A percentile compares a stretch with the other conserved stretches of the same genome.
phyloP scores from a whole-genome alignment of 768 basidiomycete genomes.

The Psilocybe cubensis region DNA sequence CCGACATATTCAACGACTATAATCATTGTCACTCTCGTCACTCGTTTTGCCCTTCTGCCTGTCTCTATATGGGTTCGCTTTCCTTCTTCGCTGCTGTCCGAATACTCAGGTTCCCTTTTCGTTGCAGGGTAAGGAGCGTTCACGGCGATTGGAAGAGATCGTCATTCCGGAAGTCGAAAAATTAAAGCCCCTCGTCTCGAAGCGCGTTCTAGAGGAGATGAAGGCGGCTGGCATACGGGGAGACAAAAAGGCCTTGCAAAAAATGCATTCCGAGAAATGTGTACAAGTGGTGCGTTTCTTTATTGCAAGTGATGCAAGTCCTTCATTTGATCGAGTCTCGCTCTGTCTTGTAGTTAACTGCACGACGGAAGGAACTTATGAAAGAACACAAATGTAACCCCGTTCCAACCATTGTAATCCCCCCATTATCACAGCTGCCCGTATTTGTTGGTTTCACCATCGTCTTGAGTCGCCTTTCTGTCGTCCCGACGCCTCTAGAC shows the following conservation, averaged over 20 bases:
- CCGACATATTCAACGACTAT: conserved; percentile 80
- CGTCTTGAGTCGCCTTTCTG: conserved; percentile 56
- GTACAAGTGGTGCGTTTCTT: conserved; percentile 47
- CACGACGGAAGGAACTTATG: conserved; percentile 62
- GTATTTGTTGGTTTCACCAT: conserved; percentile 71
- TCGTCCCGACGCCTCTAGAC: conserved; percentile 69
- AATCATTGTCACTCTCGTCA: conserved; percentile 64
- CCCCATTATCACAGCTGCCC: conserved; percentile 70
- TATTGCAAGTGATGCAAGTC: background rate
- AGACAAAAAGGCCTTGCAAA: conserved; percentile 53
- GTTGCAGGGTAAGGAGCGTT: conserved; percentile 60
- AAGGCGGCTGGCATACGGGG: conserved; percentile 55
- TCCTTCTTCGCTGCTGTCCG: background rate
- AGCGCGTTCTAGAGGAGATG: conserved; percentile 55
- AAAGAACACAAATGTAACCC: conserved; percentile 61
- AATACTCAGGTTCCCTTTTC: conserved; percentile 17
- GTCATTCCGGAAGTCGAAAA: conserved; percentile 60
- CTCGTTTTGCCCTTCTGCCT: conserved; percentile 68
- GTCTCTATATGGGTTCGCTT: conserved; percentile 75
- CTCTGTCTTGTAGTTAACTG: conserved; percentile 44
- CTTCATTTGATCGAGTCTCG: background rate
- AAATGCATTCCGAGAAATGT: conserved; percentile 50
- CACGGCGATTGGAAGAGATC: conserved; percentile 61
- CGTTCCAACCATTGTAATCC: conserved; percentile 57
- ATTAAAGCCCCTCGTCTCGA: conserved; percentile 46